Conservation (phyloP, 2,329 filamentous ascomycete species). For the Penicillium sp. region DNA sequence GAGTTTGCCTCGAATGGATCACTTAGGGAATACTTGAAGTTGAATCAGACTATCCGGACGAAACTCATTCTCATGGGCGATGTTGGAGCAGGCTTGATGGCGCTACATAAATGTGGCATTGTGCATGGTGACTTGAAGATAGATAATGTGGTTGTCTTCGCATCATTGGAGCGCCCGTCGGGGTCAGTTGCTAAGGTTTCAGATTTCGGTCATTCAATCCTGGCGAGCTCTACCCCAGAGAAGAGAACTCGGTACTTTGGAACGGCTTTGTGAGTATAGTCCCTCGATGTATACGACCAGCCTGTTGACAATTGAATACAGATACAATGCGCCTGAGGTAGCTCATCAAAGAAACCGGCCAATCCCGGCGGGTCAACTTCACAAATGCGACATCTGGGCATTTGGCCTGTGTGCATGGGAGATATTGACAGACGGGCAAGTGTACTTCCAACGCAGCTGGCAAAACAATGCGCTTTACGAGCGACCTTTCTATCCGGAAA, state of each 20-base stretch:
- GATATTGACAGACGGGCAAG: constrained; percentile 8
- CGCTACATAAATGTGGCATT: constrained; percentile 29
- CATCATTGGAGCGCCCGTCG: constrained; percentile 9
- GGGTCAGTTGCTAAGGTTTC: constrained; percentile 24
- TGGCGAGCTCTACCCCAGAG: constrained; percentile 4
- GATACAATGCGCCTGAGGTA: constrained; percentile 17
- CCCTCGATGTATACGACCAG: neutral
- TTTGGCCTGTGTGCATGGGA: constrained; percentile 18
- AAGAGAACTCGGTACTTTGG: constrained; percentile 8
- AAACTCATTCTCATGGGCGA: constrained; percentile 24
- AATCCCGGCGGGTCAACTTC: constrained; percentile 11
- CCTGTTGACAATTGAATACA: neutral
- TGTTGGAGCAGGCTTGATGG: constrained; percentile 25
- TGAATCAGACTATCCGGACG: constrained; percentile 2
- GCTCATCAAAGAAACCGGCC: constrained; percentile 5
- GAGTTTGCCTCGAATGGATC: constrained; percentile 24
- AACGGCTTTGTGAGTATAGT: constrained; percentile 6
- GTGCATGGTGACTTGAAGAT: constrained; percentile 31
- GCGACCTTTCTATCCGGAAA: neutral
- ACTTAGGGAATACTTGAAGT: constrained; percentile 11
- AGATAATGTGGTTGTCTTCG: constrained; percentile 29
- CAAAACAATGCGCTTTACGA: neutral
- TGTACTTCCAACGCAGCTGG: constrained; percentile 9
- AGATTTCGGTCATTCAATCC: constrained; percentile 27
- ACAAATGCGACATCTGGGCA: constrained; percentile 19